Percentiles rank a stretch among this genome's conserved stretches.
These are phyloP conservation scores for Auxenochlorella pyrenoidosa DNA, from an alignment of 139 green algal species.

Conservation along the genomic window DNA sequence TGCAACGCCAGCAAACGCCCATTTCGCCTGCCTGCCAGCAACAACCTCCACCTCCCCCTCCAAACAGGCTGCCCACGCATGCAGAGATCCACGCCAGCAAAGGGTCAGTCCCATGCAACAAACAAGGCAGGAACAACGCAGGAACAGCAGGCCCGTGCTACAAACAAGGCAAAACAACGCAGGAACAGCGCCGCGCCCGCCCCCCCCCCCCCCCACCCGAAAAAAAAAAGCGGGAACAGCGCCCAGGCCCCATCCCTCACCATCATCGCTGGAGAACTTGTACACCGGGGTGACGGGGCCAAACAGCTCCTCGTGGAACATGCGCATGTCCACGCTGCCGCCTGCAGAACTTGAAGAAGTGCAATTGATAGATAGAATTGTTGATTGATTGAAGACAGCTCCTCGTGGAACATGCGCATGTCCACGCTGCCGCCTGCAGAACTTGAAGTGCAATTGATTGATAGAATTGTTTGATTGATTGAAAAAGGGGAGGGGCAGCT, in stretches of 20 bases:
- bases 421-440: slow-evolving; percentile 24
- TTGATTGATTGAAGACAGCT: slow-evolving; percentile 90
- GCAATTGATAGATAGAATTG: background rate
- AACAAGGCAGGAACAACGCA: no score
- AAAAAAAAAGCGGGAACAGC: background rate
- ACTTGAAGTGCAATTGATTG: background rate
- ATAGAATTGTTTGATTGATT: background rate
- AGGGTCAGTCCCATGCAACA: no score
- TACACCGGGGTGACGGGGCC: slow-evolving; percentile 90
- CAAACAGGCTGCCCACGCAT: no score
- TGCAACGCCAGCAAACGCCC: background rate
- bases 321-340: slow-evolving; percentile 57
- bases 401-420: slow-evolving; percentile 88
- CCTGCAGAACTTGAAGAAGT: background rate
- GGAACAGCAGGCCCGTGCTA: no score
- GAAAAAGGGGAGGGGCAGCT: no score
- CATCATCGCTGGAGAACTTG: slow-evolving; percentile 64
- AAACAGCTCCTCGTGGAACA: slow-evolving; percentile 95
- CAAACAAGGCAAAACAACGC: no score
- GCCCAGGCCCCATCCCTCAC: background rate
- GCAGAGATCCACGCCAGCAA: no score
- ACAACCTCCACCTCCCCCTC: no score
- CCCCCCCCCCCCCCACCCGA: no score
- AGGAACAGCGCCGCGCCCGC: no score
- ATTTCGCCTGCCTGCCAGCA: background rate